A percentile compares a stretch with the other conserved stretches of the same genome.
Evolutionary conservation across 805 yeast species (phyloP).

Genomic region (Tetrapisispora phaffii): DNA sequence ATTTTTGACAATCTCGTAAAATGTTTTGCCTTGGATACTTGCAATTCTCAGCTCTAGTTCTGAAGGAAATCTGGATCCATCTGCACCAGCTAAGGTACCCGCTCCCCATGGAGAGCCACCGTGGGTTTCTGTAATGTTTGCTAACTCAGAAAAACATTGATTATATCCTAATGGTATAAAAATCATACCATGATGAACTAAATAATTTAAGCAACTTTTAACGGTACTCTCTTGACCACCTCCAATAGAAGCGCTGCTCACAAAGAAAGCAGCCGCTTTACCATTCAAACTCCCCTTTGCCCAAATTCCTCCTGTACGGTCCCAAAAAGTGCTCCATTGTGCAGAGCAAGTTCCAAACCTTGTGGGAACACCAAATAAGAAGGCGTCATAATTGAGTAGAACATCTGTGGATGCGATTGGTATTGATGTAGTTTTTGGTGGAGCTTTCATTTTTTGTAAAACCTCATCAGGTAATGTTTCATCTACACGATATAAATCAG

Average conservation of each 20-base stretch:
- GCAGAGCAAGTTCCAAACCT: slow-evolving; percentile 70
- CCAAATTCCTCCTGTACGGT: slow-evolving; percentile 74
- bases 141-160: slow-evolving; percentile 43
- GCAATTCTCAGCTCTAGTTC: slow-evolving; percentile 60
- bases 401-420: slow-evolving; percentile 53
- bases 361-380: slow-evolving; percentile 73
- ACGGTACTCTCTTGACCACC: slow-evolving; percentile 78
- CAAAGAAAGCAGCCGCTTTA: slow-evolving; percentile 68
- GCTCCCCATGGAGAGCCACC: slow-evolving; percentile 91
- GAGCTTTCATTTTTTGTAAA: slow-evolving; percentile 48
- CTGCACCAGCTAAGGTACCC: slow-evolving; percentile 67
- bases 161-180: slow-evolving; percentile 73
- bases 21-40: slow-evolving; percentile 55
- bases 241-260: slow-evolving; percentile 61
- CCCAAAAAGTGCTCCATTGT: slow-evolving; percentile 73
- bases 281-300: slow-evolving; percentile 59
- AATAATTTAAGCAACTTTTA: slow-evolving; percentile 47
- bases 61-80: slow-evolving; percentile 64
- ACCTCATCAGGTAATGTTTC: slow-evolving; percentile 64
- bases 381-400: slow-evolving; percentile 57
- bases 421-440: slow-evolving; percentile 46
- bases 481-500: slow-evolving; percentile 63
- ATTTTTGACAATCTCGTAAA: slow-evolving; percentile 40
- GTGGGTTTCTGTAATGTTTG: slow-evolving; percentile 57
- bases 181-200: slow-evolving; percentile 70